phyloP scores from a whole-genome alignment of 768 basidiomycete genomes.

The Hortiboletus flavorubellus region DNA sequence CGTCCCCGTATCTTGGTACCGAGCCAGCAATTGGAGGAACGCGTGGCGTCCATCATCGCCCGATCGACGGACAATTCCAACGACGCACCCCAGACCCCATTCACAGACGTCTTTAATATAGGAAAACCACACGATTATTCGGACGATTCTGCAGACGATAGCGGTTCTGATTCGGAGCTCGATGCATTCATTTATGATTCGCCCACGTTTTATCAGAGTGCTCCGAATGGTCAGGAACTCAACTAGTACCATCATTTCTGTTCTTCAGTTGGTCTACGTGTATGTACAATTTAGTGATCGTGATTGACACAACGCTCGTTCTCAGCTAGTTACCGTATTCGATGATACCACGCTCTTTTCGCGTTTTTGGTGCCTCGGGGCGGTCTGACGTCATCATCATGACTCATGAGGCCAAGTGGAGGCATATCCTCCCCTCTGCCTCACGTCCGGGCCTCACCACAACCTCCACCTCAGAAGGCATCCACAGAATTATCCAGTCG shows the following conservation, averaged over 20 bases:
- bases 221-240: conserved; percentile 41
- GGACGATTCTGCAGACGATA: conserved; percentile 49
- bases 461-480: conserved; percentile 16
- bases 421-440: conserved; percentile 10
- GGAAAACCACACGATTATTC: conserved; percentile 34
- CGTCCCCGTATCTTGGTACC: conserved; percentile 41
- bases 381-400: conserved; percentile 20
- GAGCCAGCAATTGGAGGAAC: conserved; percentile 65
- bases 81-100: conserved; percentile 75
- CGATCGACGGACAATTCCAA: conserved; percentile 58
- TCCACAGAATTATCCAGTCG: conserved; percentile 1
- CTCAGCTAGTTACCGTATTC: not conserved
- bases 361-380: conserved; percentile 14
- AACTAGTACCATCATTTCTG: conserved; percentile 6
- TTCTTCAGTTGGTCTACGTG: conserved; percentile 1
- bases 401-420: not conserved
- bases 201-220: conserved; percentile 40
- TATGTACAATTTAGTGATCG: not conserved
- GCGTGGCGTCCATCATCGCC: conserved; percentile 78
- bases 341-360: not conserved
- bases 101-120: conserved; percentile 71
- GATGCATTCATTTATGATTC: conserved; percentile 68
- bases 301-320: not conserved
- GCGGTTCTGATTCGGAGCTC: conserved; percentile 33
- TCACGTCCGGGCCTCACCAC: conserved; percentile 7